Base-by-base conservation (phyloP, 208 protist species). In the Leptomonas pyrrhocoris region DNA sequence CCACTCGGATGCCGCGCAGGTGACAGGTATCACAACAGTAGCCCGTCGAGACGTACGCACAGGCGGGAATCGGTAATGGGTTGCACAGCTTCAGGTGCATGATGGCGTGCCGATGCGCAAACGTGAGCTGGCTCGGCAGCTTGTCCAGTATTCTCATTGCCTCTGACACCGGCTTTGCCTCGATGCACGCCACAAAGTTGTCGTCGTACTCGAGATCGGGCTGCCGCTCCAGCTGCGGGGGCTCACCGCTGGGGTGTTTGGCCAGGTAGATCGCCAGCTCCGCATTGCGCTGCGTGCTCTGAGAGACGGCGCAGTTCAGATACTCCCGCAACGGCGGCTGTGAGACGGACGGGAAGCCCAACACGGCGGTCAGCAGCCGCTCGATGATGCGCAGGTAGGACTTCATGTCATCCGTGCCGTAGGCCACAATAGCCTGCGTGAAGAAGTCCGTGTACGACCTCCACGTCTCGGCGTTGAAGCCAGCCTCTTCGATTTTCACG, bases 1-100 rank as follows among this genome's bases (percentile, higher is more conserved):
- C 82, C 0, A 79, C 73, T 15, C 61, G 66, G 28, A 89, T 73
- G 28, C 69, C 68, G 3, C 58, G 54, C 28, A 83, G 67, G 34
- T 76, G 57, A 48, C 88, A 93, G 2, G 83, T 90, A 62, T 87
- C 82, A 42, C 88, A 93, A 27, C 40, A 48, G 68, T 86, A 87
- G 2, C 82, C 77, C 0, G 53, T 53, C 8, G 58, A 68, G 19
- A 85, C 72, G 73, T 51, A 85, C 3, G 27, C 40, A 45, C 76
- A 82, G 21, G 61, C 71, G 5, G 82, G 80, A 34, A 89, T 81
- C 2, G 57, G 57, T 8, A 90, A 72, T 18, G 88, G 84, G 42
- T 90, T 90, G n/a, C 38, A 79, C 30, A 88, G 72, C 21, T 64
- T 68, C 42, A 90, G 48, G 62, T 77, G 77, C 31, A 93, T 48